Evolutionary conservation across 2,329 filamentous ascomycete species (phyloP).

Genomic region (Pochonia chlamydosporia): DNA sequence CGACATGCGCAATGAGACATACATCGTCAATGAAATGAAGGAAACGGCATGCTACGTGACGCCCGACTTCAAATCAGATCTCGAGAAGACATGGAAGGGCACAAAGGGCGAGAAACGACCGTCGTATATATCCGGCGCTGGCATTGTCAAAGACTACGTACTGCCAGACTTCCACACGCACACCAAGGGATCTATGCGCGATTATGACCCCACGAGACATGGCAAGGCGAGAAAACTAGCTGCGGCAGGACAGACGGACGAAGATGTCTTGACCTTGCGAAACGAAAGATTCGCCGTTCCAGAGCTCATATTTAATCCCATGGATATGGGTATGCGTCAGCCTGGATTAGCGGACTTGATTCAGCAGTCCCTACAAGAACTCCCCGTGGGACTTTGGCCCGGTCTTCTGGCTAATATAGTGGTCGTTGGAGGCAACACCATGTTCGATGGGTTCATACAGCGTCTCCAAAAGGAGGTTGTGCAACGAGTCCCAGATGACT

Average conservation of each 20-base stretch:
- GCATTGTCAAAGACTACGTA: constrained; percentile 83
- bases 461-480: constrained; percentile 72
- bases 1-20: constrained; percentile 89
- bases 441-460: constrained; percentile 75
- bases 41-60: constrained; percentile 83
- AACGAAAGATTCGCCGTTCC: constrained; percentile 91
- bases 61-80: constrained; percentile 66
- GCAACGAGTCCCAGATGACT: constrained; percentile 67
- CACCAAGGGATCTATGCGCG: constrained; percentile 62
- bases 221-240: constrained; percentile 43
- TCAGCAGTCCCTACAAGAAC: constrained; percentile 64
- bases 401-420: constrained; percentile 80
- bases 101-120: constrained; percentile 53
- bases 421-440: constrained; percentile 79
- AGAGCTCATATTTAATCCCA: constrained; percentile 81
- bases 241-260: constrained; percentile 38
- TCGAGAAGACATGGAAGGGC: constrained; percentile 82
- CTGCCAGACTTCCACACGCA: constrained; percentile 69
- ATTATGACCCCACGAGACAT: constrained; percentile 66
- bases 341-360: constrained; percentile 79
- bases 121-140: constrained; percentile 42
- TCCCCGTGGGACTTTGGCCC: constrained; percentile 81
- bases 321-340: constrained; percentile 79
- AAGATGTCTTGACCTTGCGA: constrained; percentile 79
- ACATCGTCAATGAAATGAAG: constrained; percentile 95